Evolutionary conservation across 768 basidiomycete genomes (phyloP), one percentile per base, ranked within the genome.

Genomic region (Hemileccinum rubropunctum): DNA sequence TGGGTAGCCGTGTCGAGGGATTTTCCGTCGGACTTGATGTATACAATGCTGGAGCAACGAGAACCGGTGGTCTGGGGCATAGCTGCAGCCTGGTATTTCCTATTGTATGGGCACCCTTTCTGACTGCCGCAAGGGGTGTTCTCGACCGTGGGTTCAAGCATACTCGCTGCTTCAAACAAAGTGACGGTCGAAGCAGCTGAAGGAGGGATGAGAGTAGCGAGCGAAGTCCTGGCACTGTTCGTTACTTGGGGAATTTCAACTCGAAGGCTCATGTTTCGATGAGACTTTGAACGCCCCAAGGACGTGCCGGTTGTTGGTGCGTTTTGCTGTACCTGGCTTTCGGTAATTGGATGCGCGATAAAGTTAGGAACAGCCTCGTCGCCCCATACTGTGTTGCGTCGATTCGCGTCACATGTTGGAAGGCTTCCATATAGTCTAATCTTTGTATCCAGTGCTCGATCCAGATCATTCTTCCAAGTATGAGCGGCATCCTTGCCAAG

Each of bases 111-210:
- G 40, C 59, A 37, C 41, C 48, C 51, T 62, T 60, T 58, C 65
- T 64, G 41, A 69, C 67, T 51, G 52, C 79, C 80, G 56, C 80
- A 79, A 1, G 84, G 84, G 0, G 85, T 86, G 61, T 83, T 86
- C 63, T 84, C 77, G 4, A 81, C 78, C 11, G 32, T 23, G 8
- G 55, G 59, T 32, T 62, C 63, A 17, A 61, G 54, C 9, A 33
- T 34, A 6, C 26, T 14, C 30, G 59, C 64, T 34, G 69, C 56
- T 45, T 86, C 84, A 58, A 84, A 85, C 15, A 85, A 67, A 1
- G 83, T 83, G 5, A 73, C 74, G 11, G 81, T 82, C 17, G 84
- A 84, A 7, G 81, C 78, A 3, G 83, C 80, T 11, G 82, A 84
- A 7, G 76, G 74, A 23, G 68, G 62, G 58, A 63, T 73, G 51